Conservation (phyloP, 1,284 basidiomycete genomes). For the Fistulina hepatica region DNA sequence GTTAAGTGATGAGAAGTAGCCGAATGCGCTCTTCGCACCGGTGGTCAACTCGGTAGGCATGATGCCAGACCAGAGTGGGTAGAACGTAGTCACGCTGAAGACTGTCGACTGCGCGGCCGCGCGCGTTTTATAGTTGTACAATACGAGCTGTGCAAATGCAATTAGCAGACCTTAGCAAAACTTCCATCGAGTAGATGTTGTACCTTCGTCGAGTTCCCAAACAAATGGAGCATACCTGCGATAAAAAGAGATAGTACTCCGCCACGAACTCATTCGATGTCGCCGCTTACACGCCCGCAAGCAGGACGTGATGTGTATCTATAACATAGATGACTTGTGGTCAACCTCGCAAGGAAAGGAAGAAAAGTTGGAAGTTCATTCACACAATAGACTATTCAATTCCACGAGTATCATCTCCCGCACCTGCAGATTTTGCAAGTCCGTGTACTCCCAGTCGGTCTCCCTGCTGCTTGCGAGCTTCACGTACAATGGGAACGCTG, state of each 20-base stretch:
- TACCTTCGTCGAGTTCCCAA: slow-evolving; percentile 68
- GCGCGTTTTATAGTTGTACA: slow-evolving; percentile 79
- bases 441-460: slow-evolving; percentile 52
- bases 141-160: slow-evolving; percentile 54
- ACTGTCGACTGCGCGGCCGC: slow-evolving; percentile 50
- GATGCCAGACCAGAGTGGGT: slow-evolving; percentile 82
- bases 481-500: slow-evolving; percentile 64
- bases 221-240: slow-evolving; percentile 70
- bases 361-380: slow-evolving; percentile 24
- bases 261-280: slow-evolving; percentile 38
- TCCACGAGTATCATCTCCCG: slow-evolving; percentile 64
- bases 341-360: not conserved
- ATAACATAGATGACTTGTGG: too few species aligned
- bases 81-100: slow-evolving; percentile 68
- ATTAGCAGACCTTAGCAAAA: slow-evolving; percentile 1
- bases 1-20: slow-evolving; percentile 63
- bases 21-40: slow-evolving; percentile 56
- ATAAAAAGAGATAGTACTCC: slow-evolving; percentile 48
- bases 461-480: slow-evolving; percentile 85
- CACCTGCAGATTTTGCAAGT: slow-evolving; percentile 65
- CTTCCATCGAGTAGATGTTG: slow-evolving; percentile 3
- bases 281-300: slow-evolving; percentile 61
- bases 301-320: slow-evolving; percentile 55
- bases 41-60: slow-evolving; percentile 59
- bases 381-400: slow-evolving; percentile 78